phyloP scores from a whole-genome alignment of 495 filamentous ascomycete species.

The Penicillium verhagenii region DNA sequence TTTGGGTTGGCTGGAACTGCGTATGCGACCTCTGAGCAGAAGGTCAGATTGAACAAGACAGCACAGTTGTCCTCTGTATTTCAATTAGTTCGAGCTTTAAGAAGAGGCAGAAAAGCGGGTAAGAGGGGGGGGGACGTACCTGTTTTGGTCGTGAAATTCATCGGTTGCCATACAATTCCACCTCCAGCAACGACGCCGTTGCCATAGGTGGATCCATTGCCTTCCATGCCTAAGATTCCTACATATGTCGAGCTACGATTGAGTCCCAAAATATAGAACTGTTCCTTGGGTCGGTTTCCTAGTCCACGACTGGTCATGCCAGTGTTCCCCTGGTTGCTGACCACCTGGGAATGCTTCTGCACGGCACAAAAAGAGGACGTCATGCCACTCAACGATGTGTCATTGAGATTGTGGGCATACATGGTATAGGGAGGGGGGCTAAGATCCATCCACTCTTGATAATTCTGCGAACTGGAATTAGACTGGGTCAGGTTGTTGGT shows the following conservation, averaged over 20 bases:
- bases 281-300: slow-evolving; percentile 68
- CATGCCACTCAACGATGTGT: slow-evolving; percentile 62
- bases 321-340: slow-evolving; percentile 51
- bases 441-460: slow-evolving; percentile 55
- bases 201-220: slow-evolving; percentile 47
- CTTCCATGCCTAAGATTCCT: slow-evolving; percentile 65
- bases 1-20: slow-evolving; percentile 78
- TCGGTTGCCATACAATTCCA: slow-evolving; percentile 65
- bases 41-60: slow-evolving; percentile 75
- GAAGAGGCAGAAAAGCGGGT: no score
- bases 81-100: background rate
- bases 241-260: slow-evolving; percentile 67
- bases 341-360: slow-evolving; percentile 58
- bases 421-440: slow-evolving; percentile 67
- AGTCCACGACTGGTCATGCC: slow-evolving; percentile 66
- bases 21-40: slow-evolving; percentile 85
- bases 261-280: slow-evolving; percentile 78
- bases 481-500: slow-evolving; percentile 66
- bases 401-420: slow-evolving; percentile 69
- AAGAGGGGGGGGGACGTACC: slow-evolving; percentile 48
- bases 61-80: slow-evolving; percentile 71
- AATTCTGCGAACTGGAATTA: slow-evolving; percentile 35
- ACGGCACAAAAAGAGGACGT: slow-evolving; percentile 74
- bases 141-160: slow-evolving; percentile 72
- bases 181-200: slow-evolving; percentile 61